phyloP scores from a whole-genome alignment of 768 basidiomycete genomes.

The Hypholoma fasciculare region DNA sequence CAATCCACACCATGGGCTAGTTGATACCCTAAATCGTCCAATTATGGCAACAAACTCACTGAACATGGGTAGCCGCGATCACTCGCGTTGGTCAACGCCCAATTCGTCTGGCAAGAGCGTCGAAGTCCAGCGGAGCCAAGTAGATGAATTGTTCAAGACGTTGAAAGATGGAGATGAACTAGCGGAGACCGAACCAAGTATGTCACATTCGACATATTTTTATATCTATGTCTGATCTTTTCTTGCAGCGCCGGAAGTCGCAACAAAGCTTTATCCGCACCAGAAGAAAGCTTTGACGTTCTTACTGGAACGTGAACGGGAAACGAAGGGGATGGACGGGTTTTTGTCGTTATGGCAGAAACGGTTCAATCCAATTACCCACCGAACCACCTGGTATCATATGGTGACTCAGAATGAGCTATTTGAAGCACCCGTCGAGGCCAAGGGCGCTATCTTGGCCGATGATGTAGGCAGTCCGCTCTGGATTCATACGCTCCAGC shows the following conservation, averaged over 20 bases:
- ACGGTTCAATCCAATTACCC: slow-evolving; percentile 48
- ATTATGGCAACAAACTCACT: slow-evolving; percentile 40
- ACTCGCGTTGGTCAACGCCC: slow-evolving; percentile 59
- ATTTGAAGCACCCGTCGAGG: slow-evolving; percentile 57
- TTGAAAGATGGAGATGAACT: slow-evolving; percentile 87
- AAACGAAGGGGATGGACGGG: slow-evolving; percentile 57
- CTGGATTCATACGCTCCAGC: slow-evolving; percentile 10
- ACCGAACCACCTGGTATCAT: slow-evolving; percentile 66
- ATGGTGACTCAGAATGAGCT: slow-evolving; percentile 82
- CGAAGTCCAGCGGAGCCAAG: slow-evolving; percentile 89
- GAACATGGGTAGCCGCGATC: slow-evolving; percentile 30
- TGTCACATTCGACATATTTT: slow-evolving; percentile 26
- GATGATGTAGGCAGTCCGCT: slow-evolving; percentile 76
- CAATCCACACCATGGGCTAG: slow-evolving; percentile 88
- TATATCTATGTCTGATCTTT: slow-evolving; percentile 9
- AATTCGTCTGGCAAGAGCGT: slow-evolving; percentile 67
- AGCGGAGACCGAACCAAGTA: slow-evolving; percentile 82
- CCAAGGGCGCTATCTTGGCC: slow-evolving; percentile 90
- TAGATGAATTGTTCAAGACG: slow-evolving; percentile 92
- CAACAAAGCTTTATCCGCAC: slow-evolving; percentile 91
- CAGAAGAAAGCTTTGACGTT: slow-evolving; percentile 98
- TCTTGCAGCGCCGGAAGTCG: slow-evolving; percentile 61
- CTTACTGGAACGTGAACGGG: slow-evolving; percentile 83
- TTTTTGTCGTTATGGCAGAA: slow-evolving; percentile 75
- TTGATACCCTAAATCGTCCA: slow-evolving; percentile 57